Base-by-base conservation (phyloP, 2,329 filamentous ascomycete species). In the Neonectria coccinea region DNA sequence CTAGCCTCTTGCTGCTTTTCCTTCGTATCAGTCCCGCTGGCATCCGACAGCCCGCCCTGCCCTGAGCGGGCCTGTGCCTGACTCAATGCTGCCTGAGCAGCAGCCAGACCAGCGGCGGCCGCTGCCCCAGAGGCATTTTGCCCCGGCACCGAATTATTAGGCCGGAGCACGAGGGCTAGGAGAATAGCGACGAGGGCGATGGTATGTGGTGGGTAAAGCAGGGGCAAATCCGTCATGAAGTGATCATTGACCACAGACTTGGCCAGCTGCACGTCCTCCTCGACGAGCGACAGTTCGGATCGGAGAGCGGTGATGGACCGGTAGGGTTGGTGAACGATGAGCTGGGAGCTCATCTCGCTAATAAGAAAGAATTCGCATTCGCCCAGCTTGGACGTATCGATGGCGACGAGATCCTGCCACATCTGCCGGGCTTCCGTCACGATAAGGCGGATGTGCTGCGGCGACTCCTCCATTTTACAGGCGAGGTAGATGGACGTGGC, bases 391-490 rank as follows among this genome's bases (percentile, higher is more conserved):
- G 92, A 89, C 9, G 92, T 91, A 78, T 97, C 94, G 62, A 90
- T 87, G 44, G 87, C 84, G 70, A 92, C 88, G 64, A 91, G 87
- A 68, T 94, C 92, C 73, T 92, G 90, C 93, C 93, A 97, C 64
- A 97, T 85, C 62, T 91, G 88, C 36, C 93, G 89, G 4, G 94
- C 93, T 78, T 99, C 96, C 51, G 89, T 91, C 11, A 96, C 90
- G 63, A 99, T 91, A 68, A 97, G 87, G 31, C 96, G 89, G 74
- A 99, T 98, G 78, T 99, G 96, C 78, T 98, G 95, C 3, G 96
- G 96, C 55, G 91, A 94, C 79, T 99, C 96, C 79, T 99, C 96
- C 89, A 97, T 97, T 81, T 99, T 99, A 82, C 94, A 97, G 20
- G 96, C 94, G 39, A 99, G 84, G 78, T 99, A 99, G 65, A 98